Percentiles rank a stretch among this genome's conserved stretches.
phyloP scores from a whole-genome alignment of 495 filamentous ascomycete genomes.

The Aspergillus cavernicola region DNA sequence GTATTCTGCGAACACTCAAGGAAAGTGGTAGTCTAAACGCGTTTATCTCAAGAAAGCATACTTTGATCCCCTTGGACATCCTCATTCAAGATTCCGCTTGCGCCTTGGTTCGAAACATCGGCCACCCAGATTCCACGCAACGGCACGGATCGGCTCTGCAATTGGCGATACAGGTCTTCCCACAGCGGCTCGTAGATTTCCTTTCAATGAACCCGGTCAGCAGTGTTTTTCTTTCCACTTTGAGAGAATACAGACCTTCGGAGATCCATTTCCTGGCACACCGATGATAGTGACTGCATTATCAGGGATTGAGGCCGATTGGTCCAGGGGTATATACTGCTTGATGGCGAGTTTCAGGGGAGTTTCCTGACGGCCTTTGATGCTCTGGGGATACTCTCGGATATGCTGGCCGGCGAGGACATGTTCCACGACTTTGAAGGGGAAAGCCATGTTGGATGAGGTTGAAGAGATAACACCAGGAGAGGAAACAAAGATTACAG shows the following conservation, averaged over 20 bases:
- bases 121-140: constrained; percentile 72
- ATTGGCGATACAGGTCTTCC: constrained; percentile 54
- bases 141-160: constrained; percentile 40
- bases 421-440: constrained; percentile 44
- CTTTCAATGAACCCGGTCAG: constrained; percentile 24
- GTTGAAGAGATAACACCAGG: not conserved
- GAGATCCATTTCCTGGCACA: constrained; percentile 57
- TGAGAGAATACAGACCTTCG: constrained; percentile 14
- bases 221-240: not conserved
- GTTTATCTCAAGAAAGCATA: constrained; percentile 17
- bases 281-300: constrained; percentile 64
- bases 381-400: constrained; percentile 52
- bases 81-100: constrained; percentile 66
- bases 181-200: constrained; percentile 76
- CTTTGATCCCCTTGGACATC: constrained; percentile 59
- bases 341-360: constrained; percentile 60
- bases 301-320: constrained; percentile 48
- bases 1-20: too few relatives aligned
- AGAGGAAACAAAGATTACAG: too few relatives aligned
- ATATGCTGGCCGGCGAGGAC: constrained; percentile 51
- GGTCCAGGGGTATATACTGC: constrained; percentile 62
- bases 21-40: too few relatives aligned
- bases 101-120: constrained; percentile 66
- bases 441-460: not conserved
- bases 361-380: constrained; percentile 42